These are phyloP conservation scores for Fraxinus platypoda DNA, from an alignment of 305 asterid genomes.

Conservation along the genomic window DNA sequence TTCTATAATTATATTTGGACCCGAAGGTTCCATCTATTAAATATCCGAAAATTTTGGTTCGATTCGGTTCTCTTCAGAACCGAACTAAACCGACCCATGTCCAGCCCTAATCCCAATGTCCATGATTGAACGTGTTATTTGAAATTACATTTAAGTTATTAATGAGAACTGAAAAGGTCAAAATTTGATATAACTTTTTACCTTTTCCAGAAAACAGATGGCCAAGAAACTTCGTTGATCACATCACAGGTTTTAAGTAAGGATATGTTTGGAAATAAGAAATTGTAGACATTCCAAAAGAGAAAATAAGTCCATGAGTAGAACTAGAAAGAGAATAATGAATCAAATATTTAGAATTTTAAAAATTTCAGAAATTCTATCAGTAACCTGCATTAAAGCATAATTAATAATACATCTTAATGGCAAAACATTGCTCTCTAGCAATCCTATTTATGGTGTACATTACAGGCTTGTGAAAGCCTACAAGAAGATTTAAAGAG, in stretches of 20 bases:
- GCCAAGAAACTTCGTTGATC: background rate
- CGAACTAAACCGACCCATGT: too few relatives aligned
- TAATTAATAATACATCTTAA: background rate
- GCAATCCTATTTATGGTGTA: background rate
- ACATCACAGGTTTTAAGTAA: background rate
- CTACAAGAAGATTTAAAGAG: background rate
- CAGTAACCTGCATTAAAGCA: background rate
- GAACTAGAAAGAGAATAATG: background rate
- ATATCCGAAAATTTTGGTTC: too few relatives aligned
- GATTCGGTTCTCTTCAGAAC: too few relatives aligned
- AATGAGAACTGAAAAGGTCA: background rate
- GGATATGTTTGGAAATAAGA: background rate
- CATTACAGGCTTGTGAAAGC: background rate
- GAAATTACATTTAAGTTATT: background rate
- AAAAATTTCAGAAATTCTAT: background rate
- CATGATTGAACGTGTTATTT: background rate
- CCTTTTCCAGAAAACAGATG: background rate
- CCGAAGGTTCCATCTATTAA: too few relatives aligned
- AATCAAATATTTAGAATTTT: background rate
- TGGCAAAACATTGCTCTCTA: background rate
- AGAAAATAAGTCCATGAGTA: background rate
- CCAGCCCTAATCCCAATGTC: background rate
- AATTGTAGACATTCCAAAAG: background rate
- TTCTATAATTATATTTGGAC: too few relatives aligned
- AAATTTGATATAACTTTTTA: background rate